Conservation (phyloP, 2,329 filamentous ascomycete genomes). For the Sporothrix curviconia region DNA sequence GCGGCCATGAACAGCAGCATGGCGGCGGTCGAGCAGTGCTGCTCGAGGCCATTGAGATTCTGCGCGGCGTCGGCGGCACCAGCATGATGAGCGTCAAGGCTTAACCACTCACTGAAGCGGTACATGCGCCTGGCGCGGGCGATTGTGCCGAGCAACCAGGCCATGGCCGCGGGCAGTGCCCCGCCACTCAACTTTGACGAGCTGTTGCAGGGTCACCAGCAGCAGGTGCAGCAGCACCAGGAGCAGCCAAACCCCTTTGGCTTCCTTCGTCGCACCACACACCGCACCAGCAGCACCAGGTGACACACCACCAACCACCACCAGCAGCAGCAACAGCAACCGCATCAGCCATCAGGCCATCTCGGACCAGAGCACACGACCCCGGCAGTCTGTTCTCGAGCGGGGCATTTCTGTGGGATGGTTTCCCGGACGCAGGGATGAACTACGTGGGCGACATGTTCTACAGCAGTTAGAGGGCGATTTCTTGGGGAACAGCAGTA, state of each 20-base stretch:
- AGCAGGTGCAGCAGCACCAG: background rate
- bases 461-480: constrained; percentile 3
- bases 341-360: no score
- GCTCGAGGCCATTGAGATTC: constrained; percentile 8
- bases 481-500: background rate
- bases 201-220: background rate
- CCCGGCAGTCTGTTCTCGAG: background rate
- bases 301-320: no score
- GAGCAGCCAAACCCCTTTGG: background rate
- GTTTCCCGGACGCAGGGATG: constrained; percentile 14
- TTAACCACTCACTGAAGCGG: constrained; percentile 15
- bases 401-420: constrained; percentile 12
- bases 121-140: constrained; percentile 13
- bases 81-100: constrained; percentile 21
- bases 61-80: constrained; percentile 13
- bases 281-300: background rate
- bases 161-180: background rate
- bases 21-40: constrained; percentile 7
- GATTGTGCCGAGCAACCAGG: background rate
- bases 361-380: no score
- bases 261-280: no score
- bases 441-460: constrained; percentile 11
- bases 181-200: background rate
- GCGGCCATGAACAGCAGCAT: background rate
- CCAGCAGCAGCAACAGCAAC: no score